phyloP scores from a whole-genome alignment of 495 filamentous ascomycete genomes.

The Xylaria palmicola region DNA sequence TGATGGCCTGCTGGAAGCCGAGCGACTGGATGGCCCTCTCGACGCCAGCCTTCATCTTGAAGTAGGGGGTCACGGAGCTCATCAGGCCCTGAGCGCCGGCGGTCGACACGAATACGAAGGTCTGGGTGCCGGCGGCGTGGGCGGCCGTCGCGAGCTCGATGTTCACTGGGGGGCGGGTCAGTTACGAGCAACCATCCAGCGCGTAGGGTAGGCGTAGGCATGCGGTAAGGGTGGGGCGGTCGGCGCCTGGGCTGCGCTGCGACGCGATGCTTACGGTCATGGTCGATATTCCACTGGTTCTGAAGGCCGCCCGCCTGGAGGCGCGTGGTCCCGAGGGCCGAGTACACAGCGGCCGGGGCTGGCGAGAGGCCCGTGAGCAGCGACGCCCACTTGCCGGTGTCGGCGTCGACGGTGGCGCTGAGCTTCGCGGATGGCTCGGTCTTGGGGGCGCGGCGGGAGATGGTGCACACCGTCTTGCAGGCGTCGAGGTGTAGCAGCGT shows the following conservation, averaged over 20 bases:
- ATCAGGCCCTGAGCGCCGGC: conserved; percentile 44
- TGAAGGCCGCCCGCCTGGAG: conserved; percentile 64
- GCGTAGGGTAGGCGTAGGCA: too few relatives aligned
- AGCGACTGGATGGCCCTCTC: conserved; percentile 71
- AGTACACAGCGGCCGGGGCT: conserved; percentile 59
- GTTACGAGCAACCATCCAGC: too few relatives aligned
- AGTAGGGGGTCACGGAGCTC: conserved; percentile 48
- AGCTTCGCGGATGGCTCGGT: conserved; percentile 47
- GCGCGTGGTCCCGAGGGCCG: conserved; percentile 66
- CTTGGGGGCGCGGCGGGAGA: conserved; percentile 55
- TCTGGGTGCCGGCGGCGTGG: conserved; percentile 59
- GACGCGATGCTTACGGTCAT: conserved; percentile 52
- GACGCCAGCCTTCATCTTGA: conserved; percentile 76
- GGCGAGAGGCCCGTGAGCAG: conserved; percentile 54
- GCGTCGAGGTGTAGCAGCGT: conserved; percentile 49
- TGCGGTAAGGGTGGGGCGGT: too few relatives aligned
- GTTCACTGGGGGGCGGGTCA: conserved; percentile 45
- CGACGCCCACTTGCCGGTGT: conserved; percentile 55
- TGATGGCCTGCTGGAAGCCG: conserved; percentile 71
- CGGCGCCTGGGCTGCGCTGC: too few relatives aligned
- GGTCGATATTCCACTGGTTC: conserved; percentile 74
- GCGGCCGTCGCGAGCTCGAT: conserved; percentile 66
- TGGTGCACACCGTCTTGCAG: conserved; percentile 50
- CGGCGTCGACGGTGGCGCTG: conserved; percentile 43
- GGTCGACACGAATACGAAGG: conserved; percentile 68